A percentile compares a stretch with the other conserved stretches of the same genome.
These are phyloP conservation scores for Pseudisothecium myosuroides DNA, from an alignment of 225 moss, liverwort and hornwort genomes.

Conservation along the genomic window DNA sequence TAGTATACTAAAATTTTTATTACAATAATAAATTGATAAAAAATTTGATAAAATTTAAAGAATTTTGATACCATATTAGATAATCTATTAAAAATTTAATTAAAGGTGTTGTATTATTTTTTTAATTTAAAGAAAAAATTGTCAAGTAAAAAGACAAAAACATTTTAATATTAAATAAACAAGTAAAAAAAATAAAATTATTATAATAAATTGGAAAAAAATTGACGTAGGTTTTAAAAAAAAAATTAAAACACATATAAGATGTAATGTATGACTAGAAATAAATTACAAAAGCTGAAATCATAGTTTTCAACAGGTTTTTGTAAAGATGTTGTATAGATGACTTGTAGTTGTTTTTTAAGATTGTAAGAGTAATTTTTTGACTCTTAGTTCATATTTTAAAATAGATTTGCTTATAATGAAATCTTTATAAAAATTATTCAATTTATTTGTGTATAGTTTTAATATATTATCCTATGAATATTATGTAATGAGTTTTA, in stretches of 20 bases:
- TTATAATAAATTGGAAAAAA: not conserved
- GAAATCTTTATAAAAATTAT: too few species aligned
- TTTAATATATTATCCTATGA: too few species aligned
- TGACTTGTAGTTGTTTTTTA: not conserved
- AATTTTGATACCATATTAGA: too few species aligned
- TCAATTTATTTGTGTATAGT: not conserved
- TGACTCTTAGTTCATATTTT: not conserved
- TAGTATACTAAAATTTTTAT: too few species aligned
- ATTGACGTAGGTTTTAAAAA: not conserved
- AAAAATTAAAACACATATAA: too few species aligned
- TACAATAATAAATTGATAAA: not conserved
- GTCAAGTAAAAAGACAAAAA: not conserved
- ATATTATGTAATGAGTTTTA: too few species aligned
- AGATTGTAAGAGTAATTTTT: not conserved
- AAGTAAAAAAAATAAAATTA: not conserved
- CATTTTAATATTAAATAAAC: not conserved
- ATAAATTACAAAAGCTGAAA: not conserved
- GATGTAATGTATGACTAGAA: not conserved
- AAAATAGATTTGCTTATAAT: not conserved
- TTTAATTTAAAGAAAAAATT: not conserved
- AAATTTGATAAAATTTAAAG: not conserved
- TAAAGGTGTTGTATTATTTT: accelerated
- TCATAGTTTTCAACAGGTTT: not conserved
- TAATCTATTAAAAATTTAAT: not conserved
- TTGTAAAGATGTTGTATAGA: not conserved